Evolutionary conservation across 352 stramenopile species (phyloP), one percentile per base, ranked within the genome.

Genomic region (Blastocystis sp.): DNA sequence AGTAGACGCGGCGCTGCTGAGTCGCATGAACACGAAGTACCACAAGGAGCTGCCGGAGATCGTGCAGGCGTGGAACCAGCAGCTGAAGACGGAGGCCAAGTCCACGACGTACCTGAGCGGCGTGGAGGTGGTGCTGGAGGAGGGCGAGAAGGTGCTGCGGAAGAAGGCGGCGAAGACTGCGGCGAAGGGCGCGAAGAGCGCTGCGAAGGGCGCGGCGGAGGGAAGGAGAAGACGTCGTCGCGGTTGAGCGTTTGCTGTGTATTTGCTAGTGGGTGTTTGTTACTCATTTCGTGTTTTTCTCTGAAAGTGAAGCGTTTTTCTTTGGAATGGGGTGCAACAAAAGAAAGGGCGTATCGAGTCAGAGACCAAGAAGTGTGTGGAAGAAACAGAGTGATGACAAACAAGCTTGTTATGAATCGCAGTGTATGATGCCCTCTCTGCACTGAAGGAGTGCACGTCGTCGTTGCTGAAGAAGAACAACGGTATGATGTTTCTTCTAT

Each of bases 21-120:
- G 77, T 59, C 64, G 70, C 42, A 48, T 87, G 65, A 87, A 87
- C 43, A 78, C 65, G 1, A 87, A 87, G 65, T 78, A 63, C 14
- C 62, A 87, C 52, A 87, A 87, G 77, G 77, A 87, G 43, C 43
- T 87, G 65, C 62, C 77, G 14, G 65, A 74, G 3, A n/a, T 76
- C 4, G 77, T 77, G 24, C 52, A 87, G 57, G 62, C 65, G 10
- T 87, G 77, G 77, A 87, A 87, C 57, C 62, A 74, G 40, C 77
- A 87, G 43, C 57, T 87, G 43, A 76, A 87, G 62, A 76, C 38
- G 24, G 62, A 77, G 57, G 77, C 62, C 21, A 21, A 42, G 19
- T 40, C 42, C 3, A 61, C 62, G 14, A 59, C 42, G 1, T 87
- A 87, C 38, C 24, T 87, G 4, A 10, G 48, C 11, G 77, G 77